phyloP scores from a whole-genome alignment of 2,329 filamentous ascomycete species.

The Penicillium freii region DNA sequence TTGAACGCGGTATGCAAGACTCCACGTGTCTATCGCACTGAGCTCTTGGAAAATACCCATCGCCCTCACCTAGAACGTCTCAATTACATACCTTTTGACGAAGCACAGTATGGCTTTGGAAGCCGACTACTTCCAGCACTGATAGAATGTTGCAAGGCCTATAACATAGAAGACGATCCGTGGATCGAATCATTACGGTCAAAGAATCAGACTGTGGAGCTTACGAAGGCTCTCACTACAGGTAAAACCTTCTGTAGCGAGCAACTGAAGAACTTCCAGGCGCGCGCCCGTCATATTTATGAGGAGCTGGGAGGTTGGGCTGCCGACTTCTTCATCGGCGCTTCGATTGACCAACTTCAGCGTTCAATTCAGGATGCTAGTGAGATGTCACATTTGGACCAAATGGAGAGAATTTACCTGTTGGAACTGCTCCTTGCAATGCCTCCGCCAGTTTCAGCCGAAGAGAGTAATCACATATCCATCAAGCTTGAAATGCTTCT shows the following conservation, averaged over 20 bases:
- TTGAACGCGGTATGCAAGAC: conserved; percentile 68
- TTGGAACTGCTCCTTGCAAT: conserved; percentile 38
- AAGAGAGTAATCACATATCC: conserved; percentile 43
- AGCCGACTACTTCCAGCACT: conserved; percentile 47
- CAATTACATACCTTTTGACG: conserved; percentile 14
- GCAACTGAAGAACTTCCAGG: conserved; percentile 57
- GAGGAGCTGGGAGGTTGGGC: conserved; percentile 67
- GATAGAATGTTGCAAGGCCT: conserved; percentile 36
- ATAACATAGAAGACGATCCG: conserved; percentile 63
- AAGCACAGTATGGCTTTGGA: neutral
- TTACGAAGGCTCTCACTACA: conserved; percentile 30
- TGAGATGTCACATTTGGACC: conserved; percentile 45
- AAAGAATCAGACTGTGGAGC: conserved; percentile 33
- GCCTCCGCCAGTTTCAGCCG: conserved; percentile 16
- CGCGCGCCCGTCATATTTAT: conserved; percentile 52
- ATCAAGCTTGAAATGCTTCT: conserved; percentile 60
- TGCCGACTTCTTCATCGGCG: conserved; percentile 62
- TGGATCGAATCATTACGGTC: conserved; percentile 51
- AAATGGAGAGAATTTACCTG: conserved; percentile 57
- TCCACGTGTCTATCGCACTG: conserved; percentile 66
- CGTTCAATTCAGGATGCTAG: conserved; percentile 25
- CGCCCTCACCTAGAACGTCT: conserved; percentile 51
- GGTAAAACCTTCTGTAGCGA: conserved; percentile 45
- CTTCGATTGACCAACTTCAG: conserved; percentile 44
- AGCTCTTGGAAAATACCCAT: conserved; percentile 67